Base-by-base conservation (phyloP, 129 eudicot genomes). In the Lactuca saligna region DNA sequence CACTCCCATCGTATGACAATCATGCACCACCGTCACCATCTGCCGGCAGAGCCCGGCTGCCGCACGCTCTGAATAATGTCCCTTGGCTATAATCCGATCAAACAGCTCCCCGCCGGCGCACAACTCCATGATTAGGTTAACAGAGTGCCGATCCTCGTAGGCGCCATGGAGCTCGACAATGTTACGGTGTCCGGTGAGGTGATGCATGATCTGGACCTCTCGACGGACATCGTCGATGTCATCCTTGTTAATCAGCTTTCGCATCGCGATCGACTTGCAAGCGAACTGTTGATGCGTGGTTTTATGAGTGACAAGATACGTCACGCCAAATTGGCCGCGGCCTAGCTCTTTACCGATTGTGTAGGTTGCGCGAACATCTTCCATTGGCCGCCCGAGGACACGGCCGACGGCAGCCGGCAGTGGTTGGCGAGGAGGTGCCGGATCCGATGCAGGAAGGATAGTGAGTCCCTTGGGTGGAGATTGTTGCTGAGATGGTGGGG, bases 151-250 rank as follows among this genome's bases (percentile, higher is more conserved):
- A 70, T 93, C 98, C 75, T 93, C 98, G 31, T 72, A 93, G 0
- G 90, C 95, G 10, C 93, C 96, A 75, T 86, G 86, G 2, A 93
- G 80, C 63, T 93, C 98, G 7, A 93, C 98, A 3, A 93, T 83
- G 62, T 93, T 93, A 20, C 96, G 77, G 73, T 93, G 90, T 8
- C 98, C 98, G 50, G 98, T 93, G 33, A 93, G 80, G 74, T 93
- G 98, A 76, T 93, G 98, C 98, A 93, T 93, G 78, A 93, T 94
- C 86, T 89, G 99, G 0, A 94, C 97, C 70, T 94, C 99, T 7
- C 99, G 84, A 13, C 97, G 84, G 62, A 94, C 97, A 51, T 89
- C 99, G 12, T 91, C 99, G 11, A 82, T 68, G 54, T 94, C 99
- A 32, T 89, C 97, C 35, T 82, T 82, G 70, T 72, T 89, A 2